These are phyloP conservation scores for Naegleria gruberi DNA, from an alignment of 208 protist species.

Conservation along the genomic window DNA sequence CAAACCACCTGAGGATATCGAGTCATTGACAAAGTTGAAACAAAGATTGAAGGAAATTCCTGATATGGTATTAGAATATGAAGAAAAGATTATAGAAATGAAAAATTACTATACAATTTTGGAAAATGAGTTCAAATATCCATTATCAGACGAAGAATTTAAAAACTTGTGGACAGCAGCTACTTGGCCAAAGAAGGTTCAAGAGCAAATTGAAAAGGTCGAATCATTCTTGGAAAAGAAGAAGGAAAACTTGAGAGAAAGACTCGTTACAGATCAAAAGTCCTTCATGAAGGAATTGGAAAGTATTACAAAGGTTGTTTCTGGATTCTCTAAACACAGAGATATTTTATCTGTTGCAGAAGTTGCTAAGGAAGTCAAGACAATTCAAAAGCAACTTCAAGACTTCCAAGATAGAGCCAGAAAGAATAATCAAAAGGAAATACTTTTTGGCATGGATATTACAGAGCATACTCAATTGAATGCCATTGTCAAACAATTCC, in stretches of 20 bases:
- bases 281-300: conserved; percentile 80
- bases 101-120: conserved; percentile 56
- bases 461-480: conserved; percentile 80
- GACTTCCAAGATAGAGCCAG: conserved; percentile 64
- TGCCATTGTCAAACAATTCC: conserved; percentile 79
- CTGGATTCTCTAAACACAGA: conserved; percentile 68
- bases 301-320: conserved; percentile 39
- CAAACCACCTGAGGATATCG: conserved; percentile 37
- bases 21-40: conserved; percentile 42
- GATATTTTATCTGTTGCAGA: conserved; percentile 68
- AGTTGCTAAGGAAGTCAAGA: conserved; percentile 71
- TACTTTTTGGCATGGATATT: conserved; percentile 68
- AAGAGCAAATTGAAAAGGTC: conserved; percentile 65
- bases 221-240: conserved; percentile 34
- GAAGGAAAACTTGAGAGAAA: conserved; percentile 39
- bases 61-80: conserved; percentile 24
- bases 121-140: conserved; percentile 68
- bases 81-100: conserved; percentile 33
- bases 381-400: conserved; percentile 70
- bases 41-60: conserved; percentile 40
- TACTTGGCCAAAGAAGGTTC: conserved; percentile 71
- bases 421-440: conserved; percentile 84
- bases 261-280: conserved; percentile 59
- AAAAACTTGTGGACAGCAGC: conserved; percentile 77
- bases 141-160: conserved; percentile 75